Conservation (phyloP, 495 filamentous ascomycete species). For the Penicillium simplicissimum region DNA sequence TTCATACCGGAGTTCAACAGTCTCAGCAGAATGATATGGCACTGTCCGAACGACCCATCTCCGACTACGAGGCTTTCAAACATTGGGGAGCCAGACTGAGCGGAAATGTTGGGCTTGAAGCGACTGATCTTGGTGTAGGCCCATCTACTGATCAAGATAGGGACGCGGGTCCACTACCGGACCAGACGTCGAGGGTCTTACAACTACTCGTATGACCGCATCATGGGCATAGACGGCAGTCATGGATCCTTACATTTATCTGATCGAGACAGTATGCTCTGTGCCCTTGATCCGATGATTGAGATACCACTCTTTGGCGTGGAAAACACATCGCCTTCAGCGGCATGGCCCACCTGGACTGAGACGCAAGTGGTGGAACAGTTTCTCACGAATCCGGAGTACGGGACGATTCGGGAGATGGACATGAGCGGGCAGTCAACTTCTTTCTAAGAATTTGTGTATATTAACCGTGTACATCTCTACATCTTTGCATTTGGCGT, state of each 20-base stretch:
- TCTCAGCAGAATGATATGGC: background rate
- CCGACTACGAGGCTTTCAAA: constrained; percentile 1
- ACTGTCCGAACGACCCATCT: background rate
- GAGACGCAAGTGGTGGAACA: constrained; percentile 28
- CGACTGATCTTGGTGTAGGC: background rate
- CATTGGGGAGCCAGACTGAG: constrained; percentile 1
- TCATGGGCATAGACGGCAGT: background rate
- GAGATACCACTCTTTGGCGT: constrained; percentile 22
- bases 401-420: background rate
- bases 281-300: constrained; percentile 16
- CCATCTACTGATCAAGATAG: background rate
- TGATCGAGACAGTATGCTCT: constrained; percentile 11
- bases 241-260: background rate
- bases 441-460: background rate
- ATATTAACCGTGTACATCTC: background rate
- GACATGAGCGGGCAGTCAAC: background rate
- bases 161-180: background rate
- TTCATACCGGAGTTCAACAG: background rate
- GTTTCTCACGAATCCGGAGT: constrained; percentile 18
- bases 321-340: constrained; percentile 16
- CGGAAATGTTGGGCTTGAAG: background rate
- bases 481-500: background rate
- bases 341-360: constrained; percentile 27
- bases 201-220: background rate
- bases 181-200: background rate